These are phyloP conservation scores for Datura wrightii DNA, from an alignment of 257 asterid species.

Conservation along the genomic window DNA sequence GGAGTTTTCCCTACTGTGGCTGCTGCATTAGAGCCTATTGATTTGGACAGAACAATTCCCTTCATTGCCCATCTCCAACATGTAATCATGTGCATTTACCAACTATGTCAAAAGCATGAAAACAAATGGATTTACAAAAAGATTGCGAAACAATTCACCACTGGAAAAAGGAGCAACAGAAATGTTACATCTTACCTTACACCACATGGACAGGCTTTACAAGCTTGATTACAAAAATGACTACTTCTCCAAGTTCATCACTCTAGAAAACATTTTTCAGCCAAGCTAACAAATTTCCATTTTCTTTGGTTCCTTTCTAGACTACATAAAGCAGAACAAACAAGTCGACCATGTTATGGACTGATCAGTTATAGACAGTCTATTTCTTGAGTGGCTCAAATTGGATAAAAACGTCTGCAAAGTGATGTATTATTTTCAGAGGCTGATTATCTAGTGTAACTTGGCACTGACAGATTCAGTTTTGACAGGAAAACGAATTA, in stretches of 20 bases:
- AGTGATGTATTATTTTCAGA: not conserved
- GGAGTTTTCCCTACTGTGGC: not conserved
- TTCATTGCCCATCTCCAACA: not conserved
- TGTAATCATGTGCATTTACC: not conserved
- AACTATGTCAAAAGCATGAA: not conserved
- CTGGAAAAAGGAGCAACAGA: not conserved
- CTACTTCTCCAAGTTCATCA: not conserved
- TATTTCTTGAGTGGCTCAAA: not conserved
- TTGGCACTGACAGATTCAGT: conserved; percentile 6
- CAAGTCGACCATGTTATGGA: not conserved
- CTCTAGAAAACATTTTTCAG: not conserved
- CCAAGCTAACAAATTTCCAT: not conserved
- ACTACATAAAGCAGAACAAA: not conserved
- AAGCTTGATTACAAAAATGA: not conserved
- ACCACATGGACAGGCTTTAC: not conserved
- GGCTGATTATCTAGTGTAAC: not conserved
- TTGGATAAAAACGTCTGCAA: not conserved
- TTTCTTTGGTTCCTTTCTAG: not conserved
- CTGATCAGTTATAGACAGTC: not conserved
- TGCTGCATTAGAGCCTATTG: not conserved
- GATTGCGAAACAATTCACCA: not conserved
- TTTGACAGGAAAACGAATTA: not conserved
- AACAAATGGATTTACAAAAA: not conserved
- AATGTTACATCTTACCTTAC: not conserved
- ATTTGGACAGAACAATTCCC: not conserved